Conservation (phyloP, 1,139 yeast genomes). For the Komagataea norvegica region DNA sequence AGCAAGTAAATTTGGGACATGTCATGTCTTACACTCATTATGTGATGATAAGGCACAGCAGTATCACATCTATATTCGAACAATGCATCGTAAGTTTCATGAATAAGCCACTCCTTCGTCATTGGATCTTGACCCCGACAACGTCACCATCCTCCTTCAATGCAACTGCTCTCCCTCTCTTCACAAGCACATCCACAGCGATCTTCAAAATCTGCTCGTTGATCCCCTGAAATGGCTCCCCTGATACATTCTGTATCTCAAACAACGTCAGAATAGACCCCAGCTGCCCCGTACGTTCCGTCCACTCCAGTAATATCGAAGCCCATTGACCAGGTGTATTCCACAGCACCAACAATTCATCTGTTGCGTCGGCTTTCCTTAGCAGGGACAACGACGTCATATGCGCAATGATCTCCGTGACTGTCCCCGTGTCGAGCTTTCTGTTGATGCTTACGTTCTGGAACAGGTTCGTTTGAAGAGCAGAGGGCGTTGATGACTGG, state of each 20-base stretch:
- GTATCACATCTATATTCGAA: too few species aligned
- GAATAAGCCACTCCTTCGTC: too few species aligned
- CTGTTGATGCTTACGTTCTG: slow-evolving; percentile 30
- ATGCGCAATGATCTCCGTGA: slow-evolving; percentile 49
- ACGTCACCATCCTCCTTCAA: slow-evolving; percentile 54
- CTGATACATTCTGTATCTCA: slow-evolving; percentile 44
- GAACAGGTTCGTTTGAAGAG: slow-evolving; percentile 15
- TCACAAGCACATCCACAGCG: slow-evolving; percentile 56
- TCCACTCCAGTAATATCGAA: slow-evolving; percentile 51
- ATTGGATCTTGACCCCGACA: slow-evolving; percentile 62
- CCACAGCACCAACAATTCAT: slow-evolving; percentile 44
- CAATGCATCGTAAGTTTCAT: too few species aligned
- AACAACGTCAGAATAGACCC: slow-evolving; percentile 78
- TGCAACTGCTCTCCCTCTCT: slow-evolving; percentile 63
- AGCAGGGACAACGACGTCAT: slow-evolving; percentile 42
- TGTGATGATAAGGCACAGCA: not conserved
- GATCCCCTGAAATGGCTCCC: slow-evolving; percentile 57
- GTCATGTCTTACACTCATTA: too few species aligned
- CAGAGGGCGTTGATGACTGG: slow-evolving; percentile 30
- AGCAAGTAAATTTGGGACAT: too few species aligned
- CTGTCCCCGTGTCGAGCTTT: slow-evolving; percentile 50
- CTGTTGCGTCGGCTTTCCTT: not conserved
- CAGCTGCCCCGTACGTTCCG: slow-evolving; percentile 71
- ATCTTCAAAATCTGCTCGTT: slow-evolving; percentile 53
- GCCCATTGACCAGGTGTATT: slow-evolving; percentile 76